Evolutionary conservation across 768 basidiomycete genomes (phyloP), one percentile per base, ranked within the genome.

Genomic region (Tricholoma furcatifolium): DNA sequence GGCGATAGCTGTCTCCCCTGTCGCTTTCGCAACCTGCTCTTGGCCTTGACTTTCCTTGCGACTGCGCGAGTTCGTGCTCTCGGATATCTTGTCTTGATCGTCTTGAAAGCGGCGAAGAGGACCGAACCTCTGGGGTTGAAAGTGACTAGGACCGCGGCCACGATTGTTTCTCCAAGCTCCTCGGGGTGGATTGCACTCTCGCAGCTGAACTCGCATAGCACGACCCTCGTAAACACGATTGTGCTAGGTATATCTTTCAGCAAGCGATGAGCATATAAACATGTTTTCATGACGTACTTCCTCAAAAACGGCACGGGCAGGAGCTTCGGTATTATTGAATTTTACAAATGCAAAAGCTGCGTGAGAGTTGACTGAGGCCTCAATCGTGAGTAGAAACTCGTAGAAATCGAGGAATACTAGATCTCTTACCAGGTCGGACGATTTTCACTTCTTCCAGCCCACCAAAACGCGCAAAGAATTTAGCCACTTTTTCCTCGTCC

Each of bases 271-370:
- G 14, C n/a, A 42, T 4, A 45, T 34, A 6, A 34, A 32, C 27
- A 8, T 45, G 17, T 34, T 23, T 31, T 24, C 23, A 18, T 27
- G 18, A 56, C 61, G 38, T 47, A 88, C 90, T 75, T 90, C 83
- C 65, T 79, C 80, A 24, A 66, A 67, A 18, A 91, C 77, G 4
- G 90, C 90, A 51, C 75, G 79, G n/a, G 77, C 74, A n/a, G 88
- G 81, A 30, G 82, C 74, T 8, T 85, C 82, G 2, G 74, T 74
- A 51, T 83, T 80, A 54, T 80, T 73, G 63, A 85, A 92, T 63
- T 79, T 86, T 53, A 92, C 80, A 61, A 92, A 91, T 2, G 90
- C 90, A 63, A 90, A 92, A 2, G 82, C 88, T n/a, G 83, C 76
- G 57, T 75, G 78, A 41, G 81, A 81, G 57, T 80, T 82, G 31